Evolutionary conservation across 345 rosid genomes (phyloP).

Genomic region (Angophora floribunda): DNA sequence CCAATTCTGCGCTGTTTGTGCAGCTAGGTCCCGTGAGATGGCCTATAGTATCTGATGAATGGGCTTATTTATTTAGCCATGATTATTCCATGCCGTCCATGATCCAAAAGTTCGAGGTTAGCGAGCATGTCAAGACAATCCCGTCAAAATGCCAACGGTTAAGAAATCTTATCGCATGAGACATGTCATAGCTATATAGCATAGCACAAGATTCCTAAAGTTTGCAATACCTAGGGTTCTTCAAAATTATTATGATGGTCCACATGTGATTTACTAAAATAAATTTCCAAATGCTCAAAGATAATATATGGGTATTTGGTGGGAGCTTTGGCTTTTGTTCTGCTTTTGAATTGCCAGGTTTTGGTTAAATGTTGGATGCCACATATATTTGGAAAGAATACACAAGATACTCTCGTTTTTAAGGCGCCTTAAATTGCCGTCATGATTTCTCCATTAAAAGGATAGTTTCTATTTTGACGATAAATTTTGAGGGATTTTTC

Average conservation of each 20-base stretch:
- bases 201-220: rapidly evolving
- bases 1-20: neutral
- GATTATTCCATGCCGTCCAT: neutral
- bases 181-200: neutral
- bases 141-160: rapidly evolving
- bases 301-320: too few species aligned
- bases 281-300: too few species aligned
- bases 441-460: neutral
- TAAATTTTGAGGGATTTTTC: neutral
- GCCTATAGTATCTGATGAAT: neutral
- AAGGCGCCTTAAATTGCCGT: too few species aligned
- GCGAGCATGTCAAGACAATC: rapidly evolving
- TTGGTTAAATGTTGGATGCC: too few species aligned
- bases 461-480: neutral
- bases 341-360: too few species aligned
- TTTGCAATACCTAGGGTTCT: neutral
- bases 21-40: neutral
- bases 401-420: too few species aligned
- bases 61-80: neutral
- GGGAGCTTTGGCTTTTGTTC: too few species aligned
- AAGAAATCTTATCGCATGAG: neutral
- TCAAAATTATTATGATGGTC: neutral
- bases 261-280: neutral
- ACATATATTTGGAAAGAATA: too few species aligned
- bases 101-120: neutral